These are phyloP conservation scores for Metarhizium guizhouense DNA, from an alignment of 2,329 filamentous ascomycete genomes.

Conservation along the genomic window DNA sequence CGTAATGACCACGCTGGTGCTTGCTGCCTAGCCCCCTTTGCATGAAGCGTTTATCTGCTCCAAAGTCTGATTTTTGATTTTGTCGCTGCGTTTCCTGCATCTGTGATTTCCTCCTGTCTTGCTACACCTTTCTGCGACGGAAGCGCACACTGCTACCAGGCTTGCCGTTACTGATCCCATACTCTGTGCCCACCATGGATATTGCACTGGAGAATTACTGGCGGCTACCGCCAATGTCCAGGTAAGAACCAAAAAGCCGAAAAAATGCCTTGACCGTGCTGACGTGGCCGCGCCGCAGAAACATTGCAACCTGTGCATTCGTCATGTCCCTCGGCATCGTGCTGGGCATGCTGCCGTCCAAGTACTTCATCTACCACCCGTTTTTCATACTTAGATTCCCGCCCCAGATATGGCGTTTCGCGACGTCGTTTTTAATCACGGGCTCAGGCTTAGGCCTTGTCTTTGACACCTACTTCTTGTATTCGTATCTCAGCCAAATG, in stretches of 20 bases:
- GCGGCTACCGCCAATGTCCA: conserved; percentile 31
- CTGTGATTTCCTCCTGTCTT: conserved; percentile 9
- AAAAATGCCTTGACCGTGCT: conserved; percentile 3
- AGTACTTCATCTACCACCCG: conserved; percentile 43
- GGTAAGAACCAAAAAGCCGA: conserved; percentile 23
- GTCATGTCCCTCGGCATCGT: conserved; percentile 51
- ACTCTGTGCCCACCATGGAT: conserved; percentile 23
- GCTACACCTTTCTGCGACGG: background rate
- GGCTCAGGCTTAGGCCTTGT: conserved; percentile 40
- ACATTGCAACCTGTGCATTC: conserved; percentile 53
- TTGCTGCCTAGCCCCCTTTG: conserved; percentile 14
- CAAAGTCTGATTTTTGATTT: background rate
- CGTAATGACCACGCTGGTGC: conserved; percentile 19
- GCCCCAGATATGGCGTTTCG: conserved; percentile 34
- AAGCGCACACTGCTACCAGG: background rate
- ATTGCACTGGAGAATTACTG: conserved; percentile 25
- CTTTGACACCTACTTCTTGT: conserved; percentile 69
- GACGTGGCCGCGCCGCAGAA: conserved; percentile 37
- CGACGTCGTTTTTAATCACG: conserved; percentile 34
- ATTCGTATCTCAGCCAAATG: conserved; percentile 65
- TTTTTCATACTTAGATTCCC: conserved; percentile 42
- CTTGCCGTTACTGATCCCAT: conserved; percentile 16
- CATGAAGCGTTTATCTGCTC: conserved; percentile 13
- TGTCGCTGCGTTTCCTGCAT: background rate
- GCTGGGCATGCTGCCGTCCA: conserved; percentile 40